Evolutionary conservation across 768 basidiomycete genomes (phyloP), one percentile per base, ranked within the genome.

Genomic region (Sarcodon sp.): DNA sequence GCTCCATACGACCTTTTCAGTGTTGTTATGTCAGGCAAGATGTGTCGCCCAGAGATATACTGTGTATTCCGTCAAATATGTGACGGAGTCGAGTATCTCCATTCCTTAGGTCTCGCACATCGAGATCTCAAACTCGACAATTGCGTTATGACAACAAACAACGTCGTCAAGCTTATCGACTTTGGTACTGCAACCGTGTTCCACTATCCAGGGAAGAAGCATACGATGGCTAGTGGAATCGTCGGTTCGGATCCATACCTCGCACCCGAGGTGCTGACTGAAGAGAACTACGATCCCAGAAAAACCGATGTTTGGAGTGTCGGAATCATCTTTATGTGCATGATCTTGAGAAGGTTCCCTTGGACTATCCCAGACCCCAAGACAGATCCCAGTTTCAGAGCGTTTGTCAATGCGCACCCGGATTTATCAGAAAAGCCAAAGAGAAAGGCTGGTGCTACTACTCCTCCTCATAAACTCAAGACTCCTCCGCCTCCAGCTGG

Each of bases 111-210:
- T 27, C 83, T 98, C 45, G 96, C 96, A 5, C 96, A 99, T 61
- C 88, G 96, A 41, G 96, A 99, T 65, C 80, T 99, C 67, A 99
- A 99, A 66, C 85, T 99, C 51, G 96, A 99, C 70, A 99, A 99
- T 64, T 98, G 96, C 65, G 96, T 99, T 69, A 96, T 99, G 89
- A 94, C 87, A n/a, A 70, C 71, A 3, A 75, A 84, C 59, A 91
- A 97, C 60, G 77, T 96, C 55, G 89, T 99, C 70, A 99, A 99
- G 64, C 77, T 99, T 55, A 99, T 99, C 67, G 96, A 99, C 66
- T 99, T 99, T 67, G 96, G 96, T 46, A 99, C 96, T 5, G 96
- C 96, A n/a, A 92, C 92, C 53, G 93, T 99, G 51, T 99, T 99
- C 69, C 91, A 96, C 56, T 99, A 98, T 60, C 96, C 96, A 0